Evolutionary conservation across 202 grass and related monocot genomes (phyloP).

Genomic region (Carex sylvatica): DNA sequence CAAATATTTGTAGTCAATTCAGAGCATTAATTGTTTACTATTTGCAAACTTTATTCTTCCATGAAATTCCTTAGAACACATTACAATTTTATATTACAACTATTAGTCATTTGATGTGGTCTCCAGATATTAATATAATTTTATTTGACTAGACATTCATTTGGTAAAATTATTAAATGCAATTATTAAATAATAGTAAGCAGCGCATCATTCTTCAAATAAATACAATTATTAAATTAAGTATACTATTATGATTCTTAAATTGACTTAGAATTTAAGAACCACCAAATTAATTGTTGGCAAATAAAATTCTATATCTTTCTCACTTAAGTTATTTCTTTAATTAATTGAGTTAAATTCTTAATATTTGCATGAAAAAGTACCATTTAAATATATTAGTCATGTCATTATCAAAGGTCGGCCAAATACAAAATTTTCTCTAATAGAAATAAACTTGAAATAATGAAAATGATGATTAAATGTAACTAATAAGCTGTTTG

Average conservation of each 20-base stretch:
- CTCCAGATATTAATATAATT: not conserved
- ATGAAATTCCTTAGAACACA: not conserved
- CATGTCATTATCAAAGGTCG: not conserved
- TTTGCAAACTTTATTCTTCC: not conserved
- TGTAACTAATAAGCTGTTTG: too few species aligned
- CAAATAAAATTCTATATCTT: not conserved
- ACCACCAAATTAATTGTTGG: not conserved
- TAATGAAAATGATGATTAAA: not conserved
- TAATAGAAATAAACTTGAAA: not conserved
- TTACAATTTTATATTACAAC: not conserved
- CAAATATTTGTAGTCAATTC: not conserved
- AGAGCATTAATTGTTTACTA: not conserved
- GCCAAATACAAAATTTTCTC: not conserved
- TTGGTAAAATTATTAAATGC: not conserved
- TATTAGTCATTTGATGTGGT: not conserved
- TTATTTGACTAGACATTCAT: not conserved
- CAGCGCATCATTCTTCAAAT: not conserved
- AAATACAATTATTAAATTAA: too few species aligned
- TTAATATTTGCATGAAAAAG: not conserved
- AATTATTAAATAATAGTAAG: not conserved
- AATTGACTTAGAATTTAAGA: not conserved
- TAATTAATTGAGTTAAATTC: not conserved
- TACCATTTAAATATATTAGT: not conserved
- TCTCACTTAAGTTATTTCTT: not conserved
- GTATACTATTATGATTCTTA: not conserved